Evolutionary conservation across 2,329 filamentous ascomycete genomes (phyloP), one percentile per base, ranked within the genome.

Genomic region (Cercospora citrullina): DNA sequence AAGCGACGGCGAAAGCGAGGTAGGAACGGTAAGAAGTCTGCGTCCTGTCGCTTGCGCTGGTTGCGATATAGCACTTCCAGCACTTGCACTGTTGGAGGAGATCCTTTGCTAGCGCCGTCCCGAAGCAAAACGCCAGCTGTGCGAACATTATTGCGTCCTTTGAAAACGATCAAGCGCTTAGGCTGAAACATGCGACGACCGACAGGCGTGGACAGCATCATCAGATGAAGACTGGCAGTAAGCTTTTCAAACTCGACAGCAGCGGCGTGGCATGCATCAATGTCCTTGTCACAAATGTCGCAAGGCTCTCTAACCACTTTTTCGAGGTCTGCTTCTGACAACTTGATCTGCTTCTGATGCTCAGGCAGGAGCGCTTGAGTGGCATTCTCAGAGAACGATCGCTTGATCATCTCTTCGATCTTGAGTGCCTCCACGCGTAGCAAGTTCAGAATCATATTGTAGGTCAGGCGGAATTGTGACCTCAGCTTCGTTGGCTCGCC

Each of bases 391-490:
- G 94, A 97, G 84, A 99, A 99, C 79, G 94, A 97, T 72, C 95
- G 91, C 85, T 99, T 99, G 84, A 99, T 99, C 95, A 99, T 99
- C 81, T 99, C 95, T 79, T 99, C 95, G 74, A 99, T 98, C 82
- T 97, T 98, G 72, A 99, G 82, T 2, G 95, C 95, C 79, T 99
- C 95, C 2, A 99, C 95, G 39, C 95, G 90, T 60, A 99, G 84
- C 33, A 99, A 84, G 76, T 98, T 99, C 31, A 99, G 84, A 69
- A 99, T 99, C 95, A 99, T 99, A 81, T 98, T 99, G 84, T 99
- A 99, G 0, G 96, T 99, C 59, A 99, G 84, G 69, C 95, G 89
- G 84, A 99, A 99, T 77, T 99, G 95, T 6, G 94, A 98, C 58
- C 93, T 89, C 60, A 99, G 86, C 81, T 98, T 98, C 28, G 93